Evolutionary conservation across 805 yeast genomes (phyloP), one percentile per base, ranked within the genome.

Genomic region (Tetrapisispora nanseiensis): DNA sequence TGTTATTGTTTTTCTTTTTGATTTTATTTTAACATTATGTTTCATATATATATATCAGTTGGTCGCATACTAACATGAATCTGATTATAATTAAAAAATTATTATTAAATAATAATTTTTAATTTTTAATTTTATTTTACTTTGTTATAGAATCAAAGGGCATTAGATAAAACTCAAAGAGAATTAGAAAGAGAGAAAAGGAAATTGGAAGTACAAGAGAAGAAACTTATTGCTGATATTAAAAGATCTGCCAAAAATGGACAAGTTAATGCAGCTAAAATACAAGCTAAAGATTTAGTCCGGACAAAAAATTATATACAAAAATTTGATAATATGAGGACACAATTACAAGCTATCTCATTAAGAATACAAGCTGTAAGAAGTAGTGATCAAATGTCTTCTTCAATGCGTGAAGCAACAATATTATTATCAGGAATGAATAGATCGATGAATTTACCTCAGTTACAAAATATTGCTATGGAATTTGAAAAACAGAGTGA

Each of bases 401-500:
- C 74, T 51, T 82, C 95, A 26, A 90, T 92, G 97, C 74, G 82
- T 49, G 96, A 92, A 47, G 98, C 98, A 4, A 86, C 96, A 0
- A 71, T 80, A 40, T 67, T 92, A 40, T 68, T 92, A 44, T 80
- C 82, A 41, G 81, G 94, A 3, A 84, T 92, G 94, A 92, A 92
- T 62, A 70, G 80, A 54, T 77, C 78, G 44, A 83, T 92, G 94
- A 92, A 94, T 57, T 65, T 92, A 48, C 96, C 95, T 1, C 94
- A 85, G 51, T 67, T 92, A 46, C 82, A 86, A 44, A 75, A 82
- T 47, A 92, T 92, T 18, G 86, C 97, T 2, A 89, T 86, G 83
- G 97, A 92, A 55, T 92, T 92, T 62, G 95, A 92, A 56, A 79
- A 77, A 55, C 95, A 90, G 57, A 86, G 84, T 63, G 98, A 94